A percentile compares a stretch with the other conserved stretches of the same genome.
These are phyloP conservation scores for Papilionanthe hybrid DNA, from an alignment of 116 monocot species.

Conservation along the genomic window DNA sequence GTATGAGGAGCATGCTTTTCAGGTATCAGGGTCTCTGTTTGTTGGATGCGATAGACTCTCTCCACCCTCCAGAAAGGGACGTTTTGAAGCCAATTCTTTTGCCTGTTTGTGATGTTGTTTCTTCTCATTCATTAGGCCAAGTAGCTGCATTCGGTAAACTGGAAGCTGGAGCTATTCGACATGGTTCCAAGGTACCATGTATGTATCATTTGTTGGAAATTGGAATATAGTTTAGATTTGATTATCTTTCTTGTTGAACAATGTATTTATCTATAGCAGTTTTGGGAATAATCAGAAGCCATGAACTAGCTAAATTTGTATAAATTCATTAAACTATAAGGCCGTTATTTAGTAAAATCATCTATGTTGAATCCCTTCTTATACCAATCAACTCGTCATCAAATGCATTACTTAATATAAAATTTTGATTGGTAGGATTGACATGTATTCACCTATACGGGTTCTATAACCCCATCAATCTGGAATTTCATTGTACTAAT, in stretches of 20 bases:
- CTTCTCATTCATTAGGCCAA: constrained; percentile 55
- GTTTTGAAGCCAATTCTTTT: constrained; percentile 68
- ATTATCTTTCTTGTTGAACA: not conserved
- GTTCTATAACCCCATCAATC: too few relatives aligned
- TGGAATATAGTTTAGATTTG: not conserved
- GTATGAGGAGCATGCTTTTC: not conserved
- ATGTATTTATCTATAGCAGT: not conserved
- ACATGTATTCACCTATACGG: too few relatives aligned
- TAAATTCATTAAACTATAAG: not conserved
- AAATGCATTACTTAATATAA: too few relatives aligned
- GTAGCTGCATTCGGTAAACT: constrained; percentile 80
- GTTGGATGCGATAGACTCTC: constrained; percentile 75
- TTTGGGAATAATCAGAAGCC: not conserved
- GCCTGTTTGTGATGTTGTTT: constrained; percentile 86
- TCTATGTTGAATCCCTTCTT: too few relatives aligned
- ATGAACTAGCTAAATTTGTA: not conserved
- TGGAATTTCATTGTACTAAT: too few relatives aligned
- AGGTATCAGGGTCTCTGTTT: constrained; percentile 75
- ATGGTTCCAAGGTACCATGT: constrained; percentile 70
- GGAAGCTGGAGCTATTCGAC: constrained; percentile 71
- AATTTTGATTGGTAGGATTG: too few relatives aligned
- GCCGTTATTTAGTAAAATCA: too few relatives aligned
- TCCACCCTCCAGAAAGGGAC: constrained; percentile 58
- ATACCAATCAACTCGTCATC: too few relatives aligned
- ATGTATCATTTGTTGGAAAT: not conserved